A percentile compares a stretch with the other conserved stretches of the same genome.
phyloP scores from a whole-genome alignment of 1,139 yeast species.

The Candida pseudocylindracea region DNA sequence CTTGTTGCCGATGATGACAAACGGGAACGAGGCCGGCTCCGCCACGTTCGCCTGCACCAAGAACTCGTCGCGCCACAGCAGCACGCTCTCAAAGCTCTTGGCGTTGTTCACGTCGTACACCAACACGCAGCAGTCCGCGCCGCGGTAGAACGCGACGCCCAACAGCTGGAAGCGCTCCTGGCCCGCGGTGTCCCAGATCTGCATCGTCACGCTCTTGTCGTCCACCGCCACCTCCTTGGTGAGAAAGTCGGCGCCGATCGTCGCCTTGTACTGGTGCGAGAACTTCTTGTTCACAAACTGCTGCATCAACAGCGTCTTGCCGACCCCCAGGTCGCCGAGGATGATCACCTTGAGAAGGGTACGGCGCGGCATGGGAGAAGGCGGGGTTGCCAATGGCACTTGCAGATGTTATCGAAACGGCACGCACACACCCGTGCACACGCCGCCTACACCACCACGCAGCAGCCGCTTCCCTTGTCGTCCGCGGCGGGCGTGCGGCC shows the following conservation, averaged over 20 bases:
- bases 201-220: conserved; percentile 60
- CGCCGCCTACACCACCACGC: no score
- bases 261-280: conserved; percentile 90
- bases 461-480: no score
- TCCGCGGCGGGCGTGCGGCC: background rate
- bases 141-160: conserved; percentile 95
- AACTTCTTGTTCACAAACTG: conserved; percentile 92
- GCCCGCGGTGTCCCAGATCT: conserved; percentile 98
- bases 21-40: conserved; percentile 90
- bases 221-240: conserved; percentile 80
- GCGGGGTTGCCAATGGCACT: no score
- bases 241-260: conserved; percentile 92
- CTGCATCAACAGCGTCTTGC: conserved; percentile 90
- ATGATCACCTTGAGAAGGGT: conserved; percentile 84
- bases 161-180: conserved; percentile 93
- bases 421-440: no score
- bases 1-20: conserved; percentile 85
- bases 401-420: no score
- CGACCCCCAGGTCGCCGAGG: conserved; percentile 94
- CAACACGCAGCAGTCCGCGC: conserved; percentile 95
- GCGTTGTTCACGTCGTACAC: conserved; percentile 90
- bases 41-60: conserved; percentile 79
- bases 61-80: conserved; percentile 91
- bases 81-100: conserved; percentile 74
- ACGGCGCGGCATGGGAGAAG: no score